Evolutionary conservation across 106 monocot species (phyloP), one percentile per base, ranked within the genome.

Genomic region (Alisma plantagoaquatica): DNA sequence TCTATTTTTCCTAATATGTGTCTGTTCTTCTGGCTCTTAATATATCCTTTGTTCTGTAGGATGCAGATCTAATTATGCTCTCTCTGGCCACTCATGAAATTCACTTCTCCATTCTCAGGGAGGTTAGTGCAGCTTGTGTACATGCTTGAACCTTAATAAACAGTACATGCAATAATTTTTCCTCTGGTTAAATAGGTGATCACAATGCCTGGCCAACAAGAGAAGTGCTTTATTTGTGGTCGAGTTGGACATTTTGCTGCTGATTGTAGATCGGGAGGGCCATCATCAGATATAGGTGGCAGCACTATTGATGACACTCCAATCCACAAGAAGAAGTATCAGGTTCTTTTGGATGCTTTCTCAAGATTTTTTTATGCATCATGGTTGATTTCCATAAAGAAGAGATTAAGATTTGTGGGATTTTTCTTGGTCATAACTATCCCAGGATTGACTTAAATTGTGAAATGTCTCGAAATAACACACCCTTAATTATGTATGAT

Each of bases 41-140:
- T n/a, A n/a, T n/a, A n/a, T n/a, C 10, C 16, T 55, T 32, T 75
- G 12, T 43, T 54, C 67, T n/a, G n/a, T n/a, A 98, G 89, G 96
- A 98, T 89, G 96, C 96, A 32, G 96, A 98, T 78, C 54, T 98
- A 10, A 98, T 98, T 46, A 98, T 98, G 89, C 81, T 89, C 49
- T 64, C 92, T 63, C 66, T 92, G 79, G 79, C 86, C 21, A 83
- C 92, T 26, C 86, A 87, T 69, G 86, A 86, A 60, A 21, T 48
- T 21, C 47, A 48, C 22, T 48, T 48, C 19, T 48, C 19, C n/a
- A 51, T n/a, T 56, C 55, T 35, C n/a, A n/a, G n/a, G n/a, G n/a
- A n/a, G n/a, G n/a, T n/a, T n/a, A n/a, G n/a, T n/a, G n/a, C n/a
- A n/a, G n/a, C n/a, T n/a, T n/a, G n/a, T n/a, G n/a, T n/a, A n/a